phyloP scores from a whole-genome alignment of 352 stramenopile genomes.

The Phytophthora rubi region DNA sequence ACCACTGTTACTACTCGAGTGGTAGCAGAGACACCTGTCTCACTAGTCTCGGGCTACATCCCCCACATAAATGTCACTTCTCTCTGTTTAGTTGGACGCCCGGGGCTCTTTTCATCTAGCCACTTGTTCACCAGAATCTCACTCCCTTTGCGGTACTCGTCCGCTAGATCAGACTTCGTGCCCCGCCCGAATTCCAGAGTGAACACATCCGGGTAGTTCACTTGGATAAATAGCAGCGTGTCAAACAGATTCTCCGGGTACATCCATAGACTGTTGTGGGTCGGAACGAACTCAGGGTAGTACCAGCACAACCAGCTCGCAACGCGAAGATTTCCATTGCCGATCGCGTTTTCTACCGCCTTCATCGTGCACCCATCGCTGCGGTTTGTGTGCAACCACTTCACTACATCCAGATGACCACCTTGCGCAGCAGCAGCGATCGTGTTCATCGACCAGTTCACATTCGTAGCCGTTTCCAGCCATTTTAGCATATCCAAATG shows the following conservation, averaged over 20 bases:
- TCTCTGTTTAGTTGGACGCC: not conserved
- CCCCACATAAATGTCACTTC: not conserved
- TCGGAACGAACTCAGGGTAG: not conserved
- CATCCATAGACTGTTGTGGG: conserved; percentile 1
- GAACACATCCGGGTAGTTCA: conserved; percentile 2
- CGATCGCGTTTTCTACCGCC: conserved; percentile 1
- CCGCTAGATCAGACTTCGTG: not conserved
- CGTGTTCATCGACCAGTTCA: not conserved
- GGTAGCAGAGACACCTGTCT: too few species aligned
- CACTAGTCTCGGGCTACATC: too few species aligned
- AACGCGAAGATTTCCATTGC: not conserved
- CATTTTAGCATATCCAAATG: conserved; percentile 3
- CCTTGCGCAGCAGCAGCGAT: conserved; percentile 1
- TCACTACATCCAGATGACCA: conserved; percentile 1
- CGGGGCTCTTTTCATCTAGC: conserved; percentile 1
- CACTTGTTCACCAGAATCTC: conserved; percentile 3
- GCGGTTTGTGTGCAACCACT: conserved; percentile 7
- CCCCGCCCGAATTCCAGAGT: conserved; percentile 2
- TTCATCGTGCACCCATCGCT: conserved; percentile 1
- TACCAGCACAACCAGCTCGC: not conserved
- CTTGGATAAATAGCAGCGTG: conserved; percentile 8
- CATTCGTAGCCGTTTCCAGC: not conserved
- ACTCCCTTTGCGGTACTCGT: not conserved
- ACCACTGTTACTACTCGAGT: too few species aligned
- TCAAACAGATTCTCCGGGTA: conserved; percentile 11